phyloP scores from a whole-genome alignment of 2,329 filamentous ascomycete genomes.

The Phyllosticta ampelicida region DNA sequence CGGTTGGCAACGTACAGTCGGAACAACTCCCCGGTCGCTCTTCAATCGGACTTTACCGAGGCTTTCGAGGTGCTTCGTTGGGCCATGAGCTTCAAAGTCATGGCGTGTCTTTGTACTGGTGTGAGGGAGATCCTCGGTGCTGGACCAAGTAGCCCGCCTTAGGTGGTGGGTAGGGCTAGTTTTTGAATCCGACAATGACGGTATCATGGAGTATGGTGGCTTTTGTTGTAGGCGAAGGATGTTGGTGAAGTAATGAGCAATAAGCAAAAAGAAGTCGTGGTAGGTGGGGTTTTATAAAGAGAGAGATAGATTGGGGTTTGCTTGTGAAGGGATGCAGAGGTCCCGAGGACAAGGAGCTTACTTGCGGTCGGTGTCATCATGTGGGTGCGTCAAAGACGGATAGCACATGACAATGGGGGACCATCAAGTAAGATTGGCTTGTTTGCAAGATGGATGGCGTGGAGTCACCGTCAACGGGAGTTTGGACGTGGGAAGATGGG shows the following conservation, averaged over 20 bases:
- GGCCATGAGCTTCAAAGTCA: constrained; percentile 19
- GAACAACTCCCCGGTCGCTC: constrained; percentile 11
- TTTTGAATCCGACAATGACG: constrained; percentile 5
- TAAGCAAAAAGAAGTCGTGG: not conserved
- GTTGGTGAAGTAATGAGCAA: too few species aligned
- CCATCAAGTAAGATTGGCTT: not conserved
- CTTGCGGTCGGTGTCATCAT: not conserved
- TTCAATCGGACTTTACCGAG: constrained; percentile 14
- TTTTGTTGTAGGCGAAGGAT: not conserved
- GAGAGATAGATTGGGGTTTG: not conserved
- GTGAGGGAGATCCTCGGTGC: not conserved
- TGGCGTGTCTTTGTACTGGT: constrained; percentile 13
- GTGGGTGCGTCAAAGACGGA: not conserved
- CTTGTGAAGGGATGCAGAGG: constrained; percentile 7
- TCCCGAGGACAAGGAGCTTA: not conserved
- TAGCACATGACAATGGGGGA: constrained; percentile 2
- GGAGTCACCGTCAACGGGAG: not conserved
- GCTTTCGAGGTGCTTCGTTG: constrained; percentile 16
- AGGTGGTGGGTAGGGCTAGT: not conserved
- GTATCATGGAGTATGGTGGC: not conserved
- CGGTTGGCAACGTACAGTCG: constrained; percentile 13
- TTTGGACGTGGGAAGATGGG: not conserved
- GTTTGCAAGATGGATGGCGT: not conserved
- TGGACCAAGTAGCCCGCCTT: constrained; percentile 8
- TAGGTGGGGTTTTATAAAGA: constrained; percentile 1